Evolutionary conservation across 768 basidiomycete species (phyloP).

Genomic region (Chiua virens): DNA sequence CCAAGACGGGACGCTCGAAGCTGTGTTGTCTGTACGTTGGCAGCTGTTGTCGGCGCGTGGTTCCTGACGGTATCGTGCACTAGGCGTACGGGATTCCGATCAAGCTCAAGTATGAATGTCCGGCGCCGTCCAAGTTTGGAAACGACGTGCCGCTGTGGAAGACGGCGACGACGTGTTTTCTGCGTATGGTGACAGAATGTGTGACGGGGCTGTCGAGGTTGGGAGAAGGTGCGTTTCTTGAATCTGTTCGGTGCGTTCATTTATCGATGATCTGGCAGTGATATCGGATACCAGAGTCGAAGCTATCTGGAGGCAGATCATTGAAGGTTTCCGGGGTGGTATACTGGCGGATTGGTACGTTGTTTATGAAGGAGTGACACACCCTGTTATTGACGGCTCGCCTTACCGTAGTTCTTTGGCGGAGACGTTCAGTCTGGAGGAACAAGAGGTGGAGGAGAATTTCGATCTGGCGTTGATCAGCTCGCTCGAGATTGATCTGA

Average conservation of each 20-base stretch:
- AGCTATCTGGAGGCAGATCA: slow-evolving; percentile 81
- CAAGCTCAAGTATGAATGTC: slow-evolving; percentile 94
- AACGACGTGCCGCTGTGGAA: slow-evolving; percentile 92
- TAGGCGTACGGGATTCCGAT: slow-evolving; percentile 89
- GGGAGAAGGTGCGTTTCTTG: slow-evolving; percentile 45
- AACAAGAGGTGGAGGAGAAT: slow-evolving; percentile 77
- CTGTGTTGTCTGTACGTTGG: slow-evolving; percentile 66
- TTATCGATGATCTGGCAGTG: slow-evolving; percentile 31
- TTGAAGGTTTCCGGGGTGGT: slow-evolving; percentile 79
- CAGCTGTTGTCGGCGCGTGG: not conserved
- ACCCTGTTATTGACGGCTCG: not conserved
- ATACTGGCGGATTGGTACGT: slow-evolving; percentile 83
- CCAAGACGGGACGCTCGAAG: slow-evolving; percentile 80
- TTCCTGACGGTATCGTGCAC: not conserved
- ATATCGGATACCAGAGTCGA: slow-evolving; percentile 67
- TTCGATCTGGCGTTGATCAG: slow-evolving; percentile 82
- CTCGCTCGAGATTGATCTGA: slow-evolving; percentile 75
- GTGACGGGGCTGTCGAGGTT: slow-evolving; percentile 50
- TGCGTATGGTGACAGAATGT: slow-evolving; percentile 71
- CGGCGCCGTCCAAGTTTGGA: slow-evolving; percentile 82
- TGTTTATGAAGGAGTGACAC: not conserved
- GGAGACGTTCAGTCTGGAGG: slow-evolving; percentile 57
- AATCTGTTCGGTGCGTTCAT: not conserved
- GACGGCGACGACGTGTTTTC: slow-evolving; percentile 82
- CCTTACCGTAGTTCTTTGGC: slow-evolving; percentile 47